Evolutionary conservation across 441 rosid species (phyloP).

Genomic region (Oxalis stricta): DNA sequence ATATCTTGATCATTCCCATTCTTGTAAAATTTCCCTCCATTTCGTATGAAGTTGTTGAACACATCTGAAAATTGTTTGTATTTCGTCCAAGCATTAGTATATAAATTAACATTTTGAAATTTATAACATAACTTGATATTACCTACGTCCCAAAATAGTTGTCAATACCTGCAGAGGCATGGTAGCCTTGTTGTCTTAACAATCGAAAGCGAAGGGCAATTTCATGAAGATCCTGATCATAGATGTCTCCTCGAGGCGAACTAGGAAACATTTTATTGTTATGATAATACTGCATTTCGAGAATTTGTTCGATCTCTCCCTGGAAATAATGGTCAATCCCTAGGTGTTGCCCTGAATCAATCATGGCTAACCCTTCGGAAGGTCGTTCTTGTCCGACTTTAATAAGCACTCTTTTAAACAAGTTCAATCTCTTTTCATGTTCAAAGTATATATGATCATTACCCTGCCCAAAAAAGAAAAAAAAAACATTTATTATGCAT

Average conservation of each 20-base stretch:
- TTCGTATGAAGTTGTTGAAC: conserved; percentile 20
- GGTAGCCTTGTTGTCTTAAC: conserved; percentile 43
- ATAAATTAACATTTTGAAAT: neutral
- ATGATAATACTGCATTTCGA: conserved; percentile 17
- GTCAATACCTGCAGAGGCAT: conserved; percentile 21
- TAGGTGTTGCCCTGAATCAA: conserved; percentile 35
- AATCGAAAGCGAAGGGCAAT: conserved; percentile 38
- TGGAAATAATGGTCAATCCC: conserved; percentile 32
- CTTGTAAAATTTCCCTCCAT: conserved; percentile 11
- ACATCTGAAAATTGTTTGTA: too few species aligned
- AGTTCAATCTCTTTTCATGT: conserved; percentile 6
- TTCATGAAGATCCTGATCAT: conserved; percentile 15
- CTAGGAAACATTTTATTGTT: too few species aligned
- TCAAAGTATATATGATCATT: conserved; percentile 1
- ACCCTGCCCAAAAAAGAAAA: too few species aligned
- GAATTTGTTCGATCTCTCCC: conserved; percentile 28
- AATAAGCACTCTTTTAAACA: neutral
- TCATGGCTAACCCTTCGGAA: conserved; percentile 19
- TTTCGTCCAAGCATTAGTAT: neutral
- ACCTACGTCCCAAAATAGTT: too few species aligned
- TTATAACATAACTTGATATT: neutral
- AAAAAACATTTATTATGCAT: too few species aligned
- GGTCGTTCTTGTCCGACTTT: conserved; percentile 9
- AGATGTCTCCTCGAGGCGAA: too few species aligned
- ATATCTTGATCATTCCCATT: conserved; percentile 13